Evolutionary conservation across 108 stramenopile species (phyloP).

Genomic region (Chaetoceros muelleri): DNA sequence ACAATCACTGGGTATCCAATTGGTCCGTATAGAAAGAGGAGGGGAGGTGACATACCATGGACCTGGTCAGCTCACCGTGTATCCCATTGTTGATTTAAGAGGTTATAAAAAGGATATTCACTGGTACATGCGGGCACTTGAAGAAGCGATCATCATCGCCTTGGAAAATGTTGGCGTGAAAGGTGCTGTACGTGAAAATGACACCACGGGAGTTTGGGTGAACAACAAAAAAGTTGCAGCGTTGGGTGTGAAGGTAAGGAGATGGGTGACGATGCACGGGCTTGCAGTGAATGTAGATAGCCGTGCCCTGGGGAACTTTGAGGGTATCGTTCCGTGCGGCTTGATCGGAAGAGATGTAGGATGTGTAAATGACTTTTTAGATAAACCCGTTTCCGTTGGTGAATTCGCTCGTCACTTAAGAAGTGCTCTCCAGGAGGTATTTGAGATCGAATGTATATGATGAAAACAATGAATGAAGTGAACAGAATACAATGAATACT

Average conservation of each 20-base stretch:
- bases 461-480: too few species aligned
- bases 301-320: conserved; percentile 43
- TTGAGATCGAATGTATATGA: too few species aligned
- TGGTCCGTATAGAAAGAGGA: conserved; percentile 85
- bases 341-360: conserved; percentile 61
- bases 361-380: conserved; percentile 52
- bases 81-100: conserved; percentile 89
- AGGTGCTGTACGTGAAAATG: conserved; percentile 40
- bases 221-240: conserved; percentile 85
- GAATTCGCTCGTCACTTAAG: conserved; percentile 39
- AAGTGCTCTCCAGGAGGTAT: conserved; percentile 46
- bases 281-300: conserved; percentile 87
- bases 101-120: conserved; percentile 89
- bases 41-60: conserved; percentile 98
- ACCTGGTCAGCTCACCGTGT: conserved; percentile 91
- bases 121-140: conserved; percentile 93
- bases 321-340: conserved; percentile 80
- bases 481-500: too few species aligned
- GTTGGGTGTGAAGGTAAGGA: conserved; percentile 76
- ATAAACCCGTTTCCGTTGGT: conserved; percentile 32
- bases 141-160: conserved; percentile 77
- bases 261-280: conserved; percentile 98
- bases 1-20: conserved; percentile 19
- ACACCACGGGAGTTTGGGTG: conserved; percentile 90
- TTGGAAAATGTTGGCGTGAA: conserved; percentile 32